A percentile compares a stretch with the other conserved stretches of the same genome.
Evolutionary conservation across 176 grass and related monocot species (phyloP).

Genomic region (Lolium multiflorum): DNA sequence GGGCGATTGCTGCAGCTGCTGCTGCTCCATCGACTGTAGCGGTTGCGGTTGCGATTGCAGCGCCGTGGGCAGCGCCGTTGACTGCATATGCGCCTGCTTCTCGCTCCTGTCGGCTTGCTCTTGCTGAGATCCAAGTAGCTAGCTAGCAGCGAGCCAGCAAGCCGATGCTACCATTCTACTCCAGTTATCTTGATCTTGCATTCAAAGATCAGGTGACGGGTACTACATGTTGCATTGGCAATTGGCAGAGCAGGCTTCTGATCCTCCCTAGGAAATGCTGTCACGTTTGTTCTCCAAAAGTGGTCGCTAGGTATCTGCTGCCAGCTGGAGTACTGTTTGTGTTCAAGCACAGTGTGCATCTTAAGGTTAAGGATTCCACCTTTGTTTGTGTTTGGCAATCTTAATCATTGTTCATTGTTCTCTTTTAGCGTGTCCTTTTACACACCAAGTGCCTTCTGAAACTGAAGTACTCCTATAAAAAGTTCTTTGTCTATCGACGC

Average conservation of each 20-base stretch:
- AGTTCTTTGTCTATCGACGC: no score
- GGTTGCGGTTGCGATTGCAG: background rate
- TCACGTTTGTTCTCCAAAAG: background rate
- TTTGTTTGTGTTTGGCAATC: no score
- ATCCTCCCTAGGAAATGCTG: background rate
- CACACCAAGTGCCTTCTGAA: no score
- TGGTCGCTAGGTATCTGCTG: background rate
- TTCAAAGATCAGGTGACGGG: background rate
- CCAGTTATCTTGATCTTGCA: background rate
- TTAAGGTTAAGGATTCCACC: no score
- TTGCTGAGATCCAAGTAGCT: background rate
- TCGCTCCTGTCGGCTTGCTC: background rate
- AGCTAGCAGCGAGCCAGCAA: background rate
- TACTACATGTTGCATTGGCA: background rate
- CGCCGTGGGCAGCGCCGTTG: background rate
- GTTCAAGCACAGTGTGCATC: background rate
- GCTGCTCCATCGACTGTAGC: background rate
- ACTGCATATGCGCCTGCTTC: background rate
- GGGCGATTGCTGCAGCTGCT: background rate
- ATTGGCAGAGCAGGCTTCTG: background rate
- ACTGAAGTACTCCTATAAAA: no score
- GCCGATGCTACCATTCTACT: background rate
- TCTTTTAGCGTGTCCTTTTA: no score
- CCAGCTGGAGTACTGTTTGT: background rate
- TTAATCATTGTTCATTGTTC: no score